A percentile compares a stretch with the other conserved stretches of the same genome.
Conservation (phyloP, 116 monocot species). For the Phalaenopsis hybrid region DNA sequence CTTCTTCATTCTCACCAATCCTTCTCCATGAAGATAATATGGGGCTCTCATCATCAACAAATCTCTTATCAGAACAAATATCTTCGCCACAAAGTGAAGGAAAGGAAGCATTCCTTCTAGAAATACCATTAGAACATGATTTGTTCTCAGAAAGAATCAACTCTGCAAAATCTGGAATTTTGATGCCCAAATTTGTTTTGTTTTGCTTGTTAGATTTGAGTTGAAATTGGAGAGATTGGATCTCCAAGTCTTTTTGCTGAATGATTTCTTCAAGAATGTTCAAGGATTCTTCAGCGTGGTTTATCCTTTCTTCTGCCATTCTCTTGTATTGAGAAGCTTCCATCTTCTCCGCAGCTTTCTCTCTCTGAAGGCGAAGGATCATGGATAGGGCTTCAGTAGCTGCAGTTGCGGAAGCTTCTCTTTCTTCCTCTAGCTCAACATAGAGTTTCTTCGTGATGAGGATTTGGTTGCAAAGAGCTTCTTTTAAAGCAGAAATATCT, state of each 20-base stretch:
- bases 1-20: no score
- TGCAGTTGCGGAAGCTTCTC: conserved; percentile 78
- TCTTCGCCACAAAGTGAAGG: conserved; percentile 27
- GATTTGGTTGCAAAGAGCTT: conserved; percentile 44
- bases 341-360: conserved; percentile 83
- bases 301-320: conserved; percentile 69
- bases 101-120: conserved; percentile 49
- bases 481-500: conserved; percentile 39
- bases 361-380: conserved; percentile 80
- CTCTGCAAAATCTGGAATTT: conserved; percentile 9
- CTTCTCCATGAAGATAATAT: no score
- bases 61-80: conserved; percentile 28
- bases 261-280: conserved; percentile 47
- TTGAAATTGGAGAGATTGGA: conserved; percentile 38
- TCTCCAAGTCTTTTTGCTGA: conserved; percentile 76
- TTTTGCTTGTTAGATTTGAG: conserved; percentile 33
- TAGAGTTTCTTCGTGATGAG: conserved; percentile 49
- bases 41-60: neutral
- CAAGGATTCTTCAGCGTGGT: conserved; percentile 47
- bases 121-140: conserved; percentile 5
- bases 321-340: conserved; percentile 83
- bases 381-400: conserved; percentile 71
- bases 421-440: conserved; percentile 75
- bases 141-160: neutral
- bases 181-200: conserved; percentile 13